Conservation (phyloP, 2,329 filamentous ascomycete genomes). For the Alternaria triticina region DNA sequence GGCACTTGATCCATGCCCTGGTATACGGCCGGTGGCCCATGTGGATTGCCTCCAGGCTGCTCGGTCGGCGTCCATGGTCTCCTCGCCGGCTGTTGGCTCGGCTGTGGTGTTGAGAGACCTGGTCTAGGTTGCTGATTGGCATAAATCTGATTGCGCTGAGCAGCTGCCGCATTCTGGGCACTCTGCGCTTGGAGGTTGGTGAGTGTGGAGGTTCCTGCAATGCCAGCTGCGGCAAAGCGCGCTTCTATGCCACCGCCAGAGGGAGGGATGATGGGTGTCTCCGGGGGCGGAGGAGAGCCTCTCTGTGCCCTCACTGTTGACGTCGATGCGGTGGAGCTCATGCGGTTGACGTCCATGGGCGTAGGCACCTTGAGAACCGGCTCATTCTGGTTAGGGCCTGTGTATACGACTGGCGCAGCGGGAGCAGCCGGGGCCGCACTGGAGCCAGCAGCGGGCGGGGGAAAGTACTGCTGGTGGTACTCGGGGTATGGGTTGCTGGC, state of each 20-base stretch:
- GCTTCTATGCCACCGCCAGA: conserved; percentile 85
- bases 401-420: conserved; percentile 8
- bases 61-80: conserved; percentile 97
- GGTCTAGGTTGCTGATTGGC: conserved; percentile 50
- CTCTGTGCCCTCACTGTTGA: conserved; percentile 91
- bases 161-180: conserved; percentile 80
- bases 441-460: conserved; percentile 45
- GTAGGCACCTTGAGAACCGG: conserved; percentile 59
- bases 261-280: conserved; percentile 83
- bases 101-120: conserved; percentile 57
- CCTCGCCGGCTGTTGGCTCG: conserved; percentile 51
- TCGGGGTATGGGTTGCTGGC: conserved; percentile 55
- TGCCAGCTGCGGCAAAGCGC: conserved; percentile 88
- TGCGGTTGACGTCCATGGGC: conserved; percentile 63
- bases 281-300: conserved; percentile 92
- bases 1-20: conserved; percentile 78
- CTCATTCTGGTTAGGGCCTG: conserved; percentile 31
- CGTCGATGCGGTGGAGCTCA: conserved; percentile 85
- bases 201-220: conserved; percentile 82
- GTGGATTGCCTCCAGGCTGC: conserved; percentile 80
- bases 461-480: conserved; percentile 69
- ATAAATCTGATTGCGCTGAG: conserved; percentile 83
- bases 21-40: conserved; percentile 89
- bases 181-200: conserved; percentile 77
- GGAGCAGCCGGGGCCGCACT: not conserved